These are phyloP conservation scores for Stylosanthes scabra DNA, from an alignment of 331 rosid genomes.

Conservation along the genomic window DNA sequence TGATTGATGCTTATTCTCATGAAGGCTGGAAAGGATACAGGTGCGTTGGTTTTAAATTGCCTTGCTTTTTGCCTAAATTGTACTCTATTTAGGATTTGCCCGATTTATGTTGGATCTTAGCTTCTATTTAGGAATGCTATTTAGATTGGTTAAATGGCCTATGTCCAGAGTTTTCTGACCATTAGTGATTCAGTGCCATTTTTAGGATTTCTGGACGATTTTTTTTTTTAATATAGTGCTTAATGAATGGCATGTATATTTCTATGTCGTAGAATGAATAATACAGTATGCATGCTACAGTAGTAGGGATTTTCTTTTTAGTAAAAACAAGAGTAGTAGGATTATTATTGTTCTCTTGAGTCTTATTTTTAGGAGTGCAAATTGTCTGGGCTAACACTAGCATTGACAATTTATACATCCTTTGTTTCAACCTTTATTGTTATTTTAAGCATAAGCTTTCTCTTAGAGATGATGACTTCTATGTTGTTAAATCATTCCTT, in stretches of 20 bases:
- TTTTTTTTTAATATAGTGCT: conserved; percentile 23
- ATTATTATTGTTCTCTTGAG: conserved; percentile 13
- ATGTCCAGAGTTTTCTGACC: conserved; percentile 22
- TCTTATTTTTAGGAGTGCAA: not conserved
- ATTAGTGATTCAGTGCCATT: conserved; percentile 21
- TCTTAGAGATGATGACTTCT: conserved; percentile 17
- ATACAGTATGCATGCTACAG: no score
- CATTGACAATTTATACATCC: conserved; percentile 3
- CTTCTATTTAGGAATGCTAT: conserved; percentile 33
- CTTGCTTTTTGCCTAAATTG: conserved; percentile 31
- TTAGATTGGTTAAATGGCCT: conserved; percentile 30
- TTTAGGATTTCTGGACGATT: conserved; percentile 18
- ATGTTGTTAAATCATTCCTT: conserved; percentile 11
- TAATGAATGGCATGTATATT: conserved; percentile 5
- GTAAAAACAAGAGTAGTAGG: not conserved
- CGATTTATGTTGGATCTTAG: conserved; percentile 36
- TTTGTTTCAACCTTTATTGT: conserved; percentile 5
- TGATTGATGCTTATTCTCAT: conserved; percentile 93
- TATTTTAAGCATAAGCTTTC: conserved; percentile 16
- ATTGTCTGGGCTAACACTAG: not conserved
- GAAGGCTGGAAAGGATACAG: conserved; percentile 99
- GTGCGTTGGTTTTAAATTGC: conserved; percentile 52
- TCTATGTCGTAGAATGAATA: no score
- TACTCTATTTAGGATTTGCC: conserved; percentile 40
- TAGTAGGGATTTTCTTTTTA: no score